Evolutionary conservation across 2,329 filamentous ascomycete species (phyloP).

Genomic region (Ustulina deusta): DNA sequence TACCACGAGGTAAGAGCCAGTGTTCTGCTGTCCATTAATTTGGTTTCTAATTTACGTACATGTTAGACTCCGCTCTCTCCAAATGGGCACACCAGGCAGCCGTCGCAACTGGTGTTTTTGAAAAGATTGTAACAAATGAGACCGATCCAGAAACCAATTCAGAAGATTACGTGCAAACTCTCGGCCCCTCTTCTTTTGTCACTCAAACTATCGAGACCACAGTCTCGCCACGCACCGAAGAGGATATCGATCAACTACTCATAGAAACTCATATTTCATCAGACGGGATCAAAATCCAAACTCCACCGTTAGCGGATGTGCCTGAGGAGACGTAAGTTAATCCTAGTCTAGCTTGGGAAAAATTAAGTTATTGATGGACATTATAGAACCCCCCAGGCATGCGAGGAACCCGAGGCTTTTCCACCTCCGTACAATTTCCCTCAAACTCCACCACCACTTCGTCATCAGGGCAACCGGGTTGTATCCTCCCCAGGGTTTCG

Average conservation of each 20-base stretch:
- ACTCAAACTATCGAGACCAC: constrained; percentile 57
- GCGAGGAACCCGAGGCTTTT: constrained; percentile 44
- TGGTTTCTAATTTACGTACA: constrained; percentile 12
- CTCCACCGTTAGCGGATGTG: constrained; percentile 48
- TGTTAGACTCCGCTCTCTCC: constrained; percentile 59
- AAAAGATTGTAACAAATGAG: constrained; percentile 50
- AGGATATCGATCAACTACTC: constrained; percentile 51
- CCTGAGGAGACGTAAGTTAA: constrained; percentile 49
- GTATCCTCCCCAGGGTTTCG: constrained; percentile 46
- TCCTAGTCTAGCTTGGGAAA: background rate
- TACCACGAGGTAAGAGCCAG: constrained; percentile 52
- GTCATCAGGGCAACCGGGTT: constrained; percentile 34
- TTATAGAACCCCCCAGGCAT: constrained; percentile 31
- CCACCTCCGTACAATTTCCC: constrained; percentile 41
- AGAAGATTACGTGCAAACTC: constrained; percentile 54
- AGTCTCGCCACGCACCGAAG: constrained; percentile 52
- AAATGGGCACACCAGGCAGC: constrained; percentile 57
- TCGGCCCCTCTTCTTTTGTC: constrained; percentile 58
- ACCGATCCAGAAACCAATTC: constrained; percentile 47
- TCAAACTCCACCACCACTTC: constrained; percentile 43
- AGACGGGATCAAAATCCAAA: constrained; percentile 46
- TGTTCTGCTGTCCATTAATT: background rate
- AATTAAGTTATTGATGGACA: constrained; percentile 13
- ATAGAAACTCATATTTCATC: constrained; percentile 56
- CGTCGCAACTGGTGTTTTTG: constrained; percentile 51